A percentile compares a stretch with the other conserved stretches of the same genome.
Evolutionary conservation across 1,284 basidiomycete genomes (phyloP).

Genomic region (Ganoderma lucidum): DNA sequence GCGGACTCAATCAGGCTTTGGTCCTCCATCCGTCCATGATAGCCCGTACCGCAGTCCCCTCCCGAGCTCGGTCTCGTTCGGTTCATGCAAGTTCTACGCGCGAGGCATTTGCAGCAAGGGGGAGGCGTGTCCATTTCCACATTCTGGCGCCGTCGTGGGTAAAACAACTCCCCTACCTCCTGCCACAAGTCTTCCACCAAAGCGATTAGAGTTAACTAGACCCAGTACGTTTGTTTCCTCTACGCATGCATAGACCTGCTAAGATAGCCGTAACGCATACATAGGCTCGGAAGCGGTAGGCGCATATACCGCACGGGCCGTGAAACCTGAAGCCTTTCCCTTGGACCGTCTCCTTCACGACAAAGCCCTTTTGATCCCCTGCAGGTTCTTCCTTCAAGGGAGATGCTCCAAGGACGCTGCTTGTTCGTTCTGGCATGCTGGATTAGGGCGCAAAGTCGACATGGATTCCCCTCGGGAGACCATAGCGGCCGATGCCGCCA

Average conservation of each 20-base stretch:
- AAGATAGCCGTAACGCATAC: neutral
- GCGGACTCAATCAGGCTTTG: neutral
- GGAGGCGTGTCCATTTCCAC: conserved; percentile 46
- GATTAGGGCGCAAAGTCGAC: neutral
- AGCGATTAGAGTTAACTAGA: neutral
- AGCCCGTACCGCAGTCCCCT: neutral
- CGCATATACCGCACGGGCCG: neutral
- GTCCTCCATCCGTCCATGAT: neutral
- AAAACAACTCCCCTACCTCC: neutral
- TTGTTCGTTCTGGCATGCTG: conserved; percentile 28
- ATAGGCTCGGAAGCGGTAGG: neutral
- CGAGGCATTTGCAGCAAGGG: conserved; percentile 52
- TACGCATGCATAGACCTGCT: neutral
- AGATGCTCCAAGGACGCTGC: conserved; percentile 35
- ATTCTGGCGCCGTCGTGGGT: conserved; percentile 22
- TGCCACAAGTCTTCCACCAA: neutral
- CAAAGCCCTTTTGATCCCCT: conserved; percentile 15
- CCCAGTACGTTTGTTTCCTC: neutral
- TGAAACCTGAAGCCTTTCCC: neutral
- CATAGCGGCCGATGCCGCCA: neutral
- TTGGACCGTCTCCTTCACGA: neutral
- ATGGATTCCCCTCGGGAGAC: neutral
- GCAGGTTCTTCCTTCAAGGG: conserved; percentile 34
- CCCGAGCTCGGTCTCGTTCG: conserved; percentile 14
- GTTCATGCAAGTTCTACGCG: conserved; percentile 50